A percentile compares a stretch with the other conserved stretches of the same genome.
phyloP scores from a whole-genome alignment of 345 rosid species.

The Hypericum androsaemum region DNA sequence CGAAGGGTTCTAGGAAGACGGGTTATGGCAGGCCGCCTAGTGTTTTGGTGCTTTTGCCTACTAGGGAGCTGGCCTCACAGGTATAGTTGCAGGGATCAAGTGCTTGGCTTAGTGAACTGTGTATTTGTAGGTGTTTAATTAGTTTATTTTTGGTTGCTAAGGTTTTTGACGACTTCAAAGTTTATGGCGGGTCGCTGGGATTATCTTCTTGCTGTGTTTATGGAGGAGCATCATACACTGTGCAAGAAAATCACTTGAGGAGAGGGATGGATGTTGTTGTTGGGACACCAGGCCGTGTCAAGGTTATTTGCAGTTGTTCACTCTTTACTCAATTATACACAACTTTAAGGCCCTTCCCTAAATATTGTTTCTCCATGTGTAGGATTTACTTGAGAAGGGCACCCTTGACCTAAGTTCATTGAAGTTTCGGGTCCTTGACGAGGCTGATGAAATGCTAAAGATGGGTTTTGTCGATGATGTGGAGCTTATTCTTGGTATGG shows the following conservation, averaged over 20 bases:
- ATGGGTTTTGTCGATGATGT: conserved; percentile 99
- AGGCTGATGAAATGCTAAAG: conserved; percentile 97
- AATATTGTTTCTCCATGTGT: background rate
- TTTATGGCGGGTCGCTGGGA: conserved; percentile 74
- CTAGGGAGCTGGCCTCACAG: conserved; percentile 93
- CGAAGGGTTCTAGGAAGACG: conserved; percentile 47
- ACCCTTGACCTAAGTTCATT: conserved; percentile 55
- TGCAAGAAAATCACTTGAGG: conserved; percentile 56
- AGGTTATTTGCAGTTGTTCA: conserved; percentile 32
- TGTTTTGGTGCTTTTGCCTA: conserved; percentile 84
- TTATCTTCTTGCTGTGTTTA: conserved; percentile 72
- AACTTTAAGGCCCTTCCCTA: too few species aligned
- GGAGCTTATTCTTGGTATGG: conserved; percentile 78
- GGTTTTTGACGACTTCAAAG: conserved; percentile 76
- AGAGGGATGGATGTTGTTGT: conserved; percentile 85
- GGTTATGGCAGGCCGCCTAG: conserved; percentile 82
- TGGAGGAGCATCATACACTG: conserved; percentile 67
- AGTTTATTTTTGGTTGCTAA: conserved; percentile 7
- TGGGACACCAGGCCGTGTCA: conserved; percentile 95
- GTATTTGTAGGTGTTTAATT: background rate
- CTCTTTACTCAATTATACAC: background rate
- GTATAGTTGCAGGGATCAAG: conserved; percentile 18
- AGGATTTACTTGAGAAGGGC: conserved; percentile 83
- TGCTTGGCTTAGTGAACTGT: background rate
- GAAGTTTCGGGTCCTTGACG: conserved; percentile 89